Evolutionary conservation across 2,329 filamentous ascomycete genomes (phyloP).

Genomic region (Pyricularia grisea): DNA sequence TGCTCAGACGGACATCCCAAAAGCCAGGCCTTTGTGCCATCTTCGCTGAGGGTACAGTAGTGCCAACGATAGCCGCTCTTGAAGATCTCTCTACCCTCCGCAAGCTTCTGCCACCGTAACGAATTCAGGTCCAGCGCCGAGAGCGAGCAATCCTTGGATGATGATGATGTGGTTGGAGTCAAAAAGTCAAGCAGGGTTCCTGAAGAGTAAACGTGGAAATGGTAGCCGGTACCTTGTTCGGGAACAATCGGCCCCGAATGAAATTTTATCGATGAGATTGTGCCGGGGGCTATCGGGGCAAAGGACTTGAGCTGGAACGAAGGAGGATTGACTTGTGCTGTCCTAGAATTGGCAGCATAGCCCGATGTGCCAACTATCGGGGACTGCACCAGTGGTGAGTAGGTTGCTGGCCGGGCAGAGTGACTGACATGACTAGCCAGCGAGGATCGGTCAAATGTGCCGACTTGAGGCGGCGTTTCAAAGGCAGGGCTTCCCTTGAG

Average conservation of each 20-base stretch:
- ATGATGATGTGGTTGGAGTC: conserved; percentile 81
- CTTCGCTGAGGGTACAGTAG: conserved; percentile 92
- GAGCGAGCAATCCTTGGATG: conserved; percentile 78
- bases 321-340: conserved; percentile 55
- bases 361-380: conserved; percentile 49
- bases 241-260: conserved; percentile 79
- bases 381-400: conserved; percentile 37
- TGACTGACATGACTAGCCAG: conserved; percentile 27
- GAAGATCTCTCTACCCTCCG: conserved; percentile 90
- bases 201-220: conserved; percentile 93
- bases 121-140: conserved; percentile 82
- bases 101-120: conserved; percentile 88
- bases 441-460: conserved; percentile 33
- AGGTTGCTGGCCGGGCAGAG: conserved; percentile 36
- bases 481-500: conserved; percentile 85
- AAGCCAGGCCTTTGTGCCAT: conserved; percentile 93
- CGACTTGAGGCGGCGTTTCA: conserved; percentile 54
- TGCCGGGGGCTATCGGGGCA: conserved; percentile 75
- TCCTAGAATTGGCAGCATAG: conserved; percentile 59
- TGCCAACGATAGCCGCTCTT: conserved; percentile 92
- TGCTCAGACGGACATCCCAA: conserved; percentile 81
- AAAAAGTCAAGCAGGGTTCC: conserved; percentile 90
- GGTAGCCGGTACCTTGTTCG: conserved; percentile 79
- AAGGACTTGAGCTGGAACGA: conserved; percentile 62
- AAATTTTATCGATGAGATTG: conserved; percentile 85